Evolutionary conservation across 1,284 basidiomycete species (phyloP), one percentile per base, ranked within the genome.

Genomic region (Acaromyces ingoldii): DNA sequence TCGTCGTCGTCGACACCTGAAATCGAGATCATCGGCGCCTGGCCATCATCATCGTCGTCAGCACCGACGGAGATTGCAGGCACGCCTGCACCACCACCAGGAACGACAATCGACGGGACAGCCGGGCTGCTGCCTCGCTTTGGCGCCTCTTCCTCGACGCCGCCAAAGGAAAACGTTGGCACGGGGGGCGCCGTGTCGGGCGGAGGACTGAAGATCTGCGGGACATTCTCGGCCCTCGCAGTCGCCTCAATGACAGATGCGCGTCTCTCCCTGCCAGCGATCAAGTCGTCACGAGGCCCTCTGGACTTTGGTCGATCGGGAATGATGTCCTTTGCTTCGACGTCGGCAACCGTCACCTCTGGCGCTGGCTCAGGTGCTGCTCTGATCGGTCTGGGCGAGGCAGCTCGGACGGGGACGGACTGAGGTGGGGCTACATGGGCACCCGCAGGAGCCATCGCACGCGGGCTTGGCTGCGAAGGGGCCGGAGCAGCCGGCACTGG

Each of bases 101-200:
- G 60, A n/a, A 67, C 17, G 15, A 54, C 51, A 31, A 67, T 65
- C 10, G 53, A 55, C 2, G 65, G 65, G 10, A 61, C 48, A 4
- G 41, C 36, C 15, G 46, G n/a, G n/a, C n/a, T n/a, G n/a, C n/a
- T n/a, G n/a, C n/a, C n/a, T n/a, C n/a, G 22, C 15, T 3, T 49
- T 22, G 33, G 24, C 4, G 28, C 30, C 21, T 21, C 17, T 11
- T 26, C 45, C 15, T 10, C 10, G 11, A 22, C 36, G 22, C 44
- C 51, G 9, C 24, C 40, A 41, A 53, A 53, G n/a, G 34, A n/a
- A 19, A 55, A 26, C 22, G 1, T 43, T 29, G 49, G 41, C 17
- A 51, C 30, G 13, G 31, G 22, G 17, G 53, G 53, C 6, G n/a
- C 24, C 1, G 25, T 19, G 36, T 51, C 49, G 11, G 43, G 39